phyloP scores from a whole-genome alignment of 345 rosid genomes.

The Arabidopsis thaliana region TAIR10.1 NC_003070.9:21048501-21049000 shows the following conservation, averaged over 20 bases:
- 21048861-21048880: slow-evolving; percentile 66
- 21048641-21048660: not conserved
- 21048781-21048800: slow-evolving; percentile 54
- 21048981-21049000: slow-evolving; percentile 27
- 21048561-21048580: slow-evolving; percentile 75
- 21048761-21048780: slow-evolving; percentile 74
- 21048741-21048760: not conserved
- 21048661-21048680: not conserved
- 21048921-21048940: slow-evolving; percentile 42
- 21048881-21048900: slow-evolving; percentile 57
- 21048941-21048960: slow-evolving; percentile 41
- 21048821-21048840: slow-evolving; percentile 62
- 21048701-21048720: slow-evolving; percentile 19
- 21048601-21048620: not conserved
- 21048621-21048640: not conserved
- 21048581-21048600: not conserved
- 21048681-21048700: slow-evolving; percentile 6
- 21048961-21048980: slow-evolving; percentile 1
- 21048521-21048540: slow-evolving; percentile 64
- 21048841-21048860: slow-evolving; percentile 69
- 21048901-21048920: slow-evolving; percentile 67
- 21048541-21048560: slow-evolving; percentile 96
- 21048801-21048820: slow-evolving; percentile 75
- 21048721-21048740: slow-evolving; percentile 17
- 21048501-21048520: slow-evolving; percentile 79